Conservation (phyloP, 768 basidiomycete genomes). For the Leccinellum luteum region DNA sequence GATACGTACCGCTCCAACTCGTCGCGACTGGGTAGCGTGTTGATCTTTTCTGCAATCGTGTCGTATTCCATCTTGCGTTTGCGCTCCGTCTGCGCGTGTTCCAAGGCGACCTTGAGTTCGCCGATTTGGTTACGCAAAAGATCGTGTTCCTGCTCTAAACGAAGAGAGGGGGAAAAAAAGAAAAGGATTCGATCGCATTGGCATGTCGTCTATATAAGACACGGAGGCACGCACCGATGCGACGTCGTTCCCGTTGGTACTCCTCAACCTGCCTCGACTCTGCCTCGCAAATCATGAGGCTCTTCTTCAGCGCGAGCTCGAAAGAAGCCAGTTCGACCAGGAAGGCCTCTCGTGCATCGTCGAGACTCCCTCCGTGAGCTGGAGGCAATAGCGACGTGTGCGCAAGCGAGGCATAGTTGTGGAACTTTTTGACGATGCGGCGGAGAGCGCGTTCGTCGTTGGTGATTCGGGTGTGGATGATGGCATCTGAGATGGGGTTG, state of each 20-base stretch:
- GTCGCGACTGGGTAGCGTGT: conserved; percentile 69
- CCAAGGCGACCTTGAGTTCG: conserved; percentile 71
- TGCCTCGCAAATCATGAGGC: conserved; percentile 79
- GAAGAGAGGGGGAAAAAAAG: neutral
- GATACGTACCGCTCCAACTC: conserved; percentile 73
- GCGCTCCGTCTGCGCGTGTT: conserved; percentile 75
- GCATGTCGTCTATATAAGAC: neutral
- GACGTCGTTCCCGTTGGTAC: conserved; percentile 68
- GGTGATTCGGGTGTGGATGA: conserved; percentile 77
- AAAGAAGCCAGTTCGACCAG: conserved; percentile 76
- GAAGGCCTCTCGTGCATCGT: conserved; percentile 78
- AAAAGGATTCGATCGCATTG: neutral
- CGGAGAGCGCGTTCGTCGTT: conserved; percentile 80
- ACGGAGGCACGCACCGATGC: conserved; percentile 56
- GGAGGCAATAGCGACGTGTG: conserved; percentile 43
- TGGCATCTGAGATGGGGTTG: conserved; percentile 52
- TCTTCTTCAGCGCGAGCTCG: conserved; percentile 72
- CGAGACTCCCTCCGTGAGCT: conserved; percentile 35
- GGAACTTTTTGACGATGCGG: conserved; percentile 79
- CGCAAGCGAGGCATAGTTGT: conserved; percentile 62
- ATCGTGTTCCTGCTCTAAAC: conserved; percentile 67
- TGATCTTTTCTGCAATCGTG: conserved; percentile 77
- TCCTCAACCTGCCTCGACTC: conserved; percentile 84
- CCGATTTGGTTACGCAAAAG: conserved; percentile 68
- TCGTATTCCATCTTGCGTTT: conserved; percentile 86